Evolutionary conservation across 2,329 filamentous ascomycete species (phyloP).

Genomic region (Coniosporium tulheliwenetii): DNA sequence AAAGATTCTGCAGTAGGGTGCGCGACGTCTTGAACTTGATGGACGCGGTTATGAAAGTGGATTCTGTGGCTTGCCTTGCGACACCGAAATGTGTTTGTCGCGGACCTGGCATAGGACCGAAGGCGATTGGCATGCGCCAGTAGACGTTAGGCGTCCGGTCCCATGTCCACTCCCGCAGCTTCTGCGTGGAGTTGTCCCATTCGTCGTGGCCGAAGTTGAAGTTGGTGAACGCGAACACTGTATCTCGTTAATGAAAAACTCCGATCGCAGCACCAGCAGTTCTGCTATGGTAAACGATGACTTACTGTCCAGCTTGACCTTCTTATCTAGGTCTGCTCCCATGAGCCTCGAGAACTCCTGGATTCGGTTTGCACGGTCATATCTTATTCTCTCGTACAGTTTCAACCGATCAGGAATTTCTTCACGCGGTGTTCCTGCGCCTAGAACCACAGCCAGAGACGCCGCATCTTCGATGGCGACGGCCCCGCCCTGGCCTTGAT

Average conservation of each 20-base stretch:
- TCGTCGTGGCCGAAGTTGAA: slow-evolving; percentile 30
- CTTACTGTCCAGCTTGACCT: slow-evolving; percentile 9
- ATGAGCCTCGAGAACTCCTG: slow-evolving; percentile 41
- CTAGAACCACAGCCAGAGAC: slow-evolving; percentile 40
- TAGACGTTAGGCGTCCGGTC: slow-evolving; percentile 21
- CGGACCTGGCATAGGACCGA: slow-evolving; percentile 25
- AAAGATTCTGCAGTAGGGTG: slow-evolving; percentile 24
- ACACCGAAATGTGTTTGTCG: slow-evolving; percentile 13
- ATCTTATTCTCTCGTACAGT: slow-evolving; percentile 43
- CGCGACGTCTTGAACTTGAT: slow-evolving; percentile 24
- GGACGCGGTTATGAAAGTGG: slow-evolving; percentile 25
- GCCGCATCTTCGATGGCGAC: slow-evolving; percentile 54
- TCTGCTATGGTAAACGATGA: not conserved
- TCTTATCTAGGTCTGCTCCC: slow-evolving; percentile 15
- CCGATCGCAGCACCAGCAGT: not conserved
- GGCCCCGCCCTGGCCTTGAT: slow-evolving; percentile 46
- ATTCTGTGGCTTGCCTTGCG: slow-evolving; percentile 7
- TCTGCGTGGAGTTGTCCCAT: slow-evolving; percentile 35
- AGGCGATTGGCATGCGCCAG: slow-evolving; percentile 26
- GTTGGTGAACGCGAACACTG: slow-evolving; percentile 12
- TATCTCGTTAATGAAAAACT: not conserved
- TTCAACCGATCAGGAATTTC: slow-evolving; percentile 40
- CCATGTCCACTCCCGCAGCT: slow-evolving; percentile 35
- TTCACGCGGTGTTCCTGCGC: slow-evolving; percentile 22
- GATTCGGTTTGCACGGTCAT: slow-evolving; percentile 39